Percentiles rank a stretch among this genome's conserved stretches.
These are phyloP conservation scores for Sporothrix luriei DNA, from an alignment of 2,329 filamentous ascomycete genomes.

Conservation along the genomic window DNA sequence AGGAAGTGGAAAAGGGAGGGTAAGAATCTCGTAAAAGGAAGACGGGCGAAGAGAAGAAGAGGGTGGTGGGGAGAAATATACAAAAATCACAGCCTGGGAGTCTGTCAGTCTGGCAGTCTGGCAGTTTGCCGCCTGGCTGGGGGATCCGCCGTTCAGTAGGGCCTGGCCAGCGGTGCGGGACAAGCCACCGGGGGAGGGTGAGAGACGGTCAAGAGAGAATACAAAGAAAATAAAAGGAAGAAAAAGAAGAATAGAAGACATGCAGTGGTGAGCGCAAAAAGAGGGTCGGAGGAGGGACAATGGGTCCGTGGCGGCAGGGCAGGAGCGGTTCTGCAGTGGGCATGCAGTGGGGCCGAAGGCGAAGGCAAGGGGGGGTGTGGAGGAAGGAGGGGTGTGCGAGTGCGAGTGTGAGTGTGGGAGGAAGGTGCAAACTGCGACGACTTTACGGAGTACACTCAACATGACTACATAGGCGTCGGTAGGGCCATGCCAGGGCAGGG, in stretches of 20 bases:
- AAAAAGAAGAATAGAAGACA: slow-evolving; percentile 21
- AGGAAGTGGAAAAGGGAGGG: slow-evolving; percentile 53
- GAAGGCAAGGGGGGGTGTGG: slow-evolving; percentile 31
- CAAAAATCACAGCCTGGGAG: slow-evolving; percentile 26
- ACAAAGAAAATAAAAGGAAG: not conserved
- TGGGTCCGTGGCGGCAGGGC: slow-evolving; percentile 25
- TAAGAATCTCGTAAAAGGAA: slow-evolving; percentile 49
- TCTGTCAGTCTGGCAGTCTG: not conserved
- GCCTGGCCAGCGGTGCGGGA: slow-evolving; percentile 17
- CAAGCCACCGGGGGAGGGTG: slow-evolving; percentile 1
- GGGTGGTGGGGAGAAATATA: slow-evolving; percentile 57
- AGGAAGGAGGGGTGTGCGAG: slow-evolving; percentile 22
- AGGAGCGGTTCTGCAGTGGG: slow-evolving; percentile 27
- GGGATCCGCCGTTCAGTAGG: slow-evolving; percentile 14
- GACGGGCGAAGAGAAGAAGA: slow-evolving; percentile 38
- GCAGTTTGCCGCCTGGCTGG: not conserved
- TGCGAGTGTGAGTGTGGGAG: slow-evolving; percentile 12
- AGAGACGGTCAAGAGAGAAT: not conserved
- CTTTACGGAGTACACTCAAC: not conserved
- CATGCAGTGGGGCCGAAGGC: slow-evolving; percentile 31
- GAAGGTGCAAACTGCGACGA: not conserved
- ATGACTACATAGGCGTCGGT: not conserved
- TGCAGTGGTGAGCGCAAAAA: slow-evolving; percentile 7
- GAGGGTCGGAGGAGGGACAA: slow-evolving; percentile 10
- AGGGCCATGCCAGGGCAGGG: slow-evolving; percentile 8